Conservation (phyloP, 148 eudicot genomes). For the Cornus kousa region DNA sequence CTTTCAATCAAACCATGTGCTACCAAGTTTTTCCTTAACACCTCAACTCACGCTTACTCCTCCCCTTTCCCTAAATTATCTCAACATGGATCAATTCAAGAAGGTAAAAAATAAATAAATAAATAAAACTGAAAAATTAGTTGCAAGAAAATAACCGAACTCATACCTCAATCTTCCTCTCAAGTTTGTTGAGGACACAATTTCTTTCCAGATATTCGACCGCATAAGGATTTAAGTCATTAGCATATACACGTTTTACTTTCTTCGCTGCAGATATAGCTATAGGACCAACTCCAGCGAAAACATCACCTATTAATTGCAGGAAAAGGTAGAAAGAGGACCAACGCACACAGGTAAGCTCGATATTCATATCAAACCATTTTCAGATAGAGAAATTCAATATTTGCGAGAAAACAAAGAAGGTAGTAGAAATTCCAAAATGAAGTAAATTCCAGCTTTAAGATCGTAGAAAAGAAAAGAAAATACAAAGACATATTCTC, state of each 20-base stretch:
- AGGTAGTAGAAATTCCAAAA: not conserved
- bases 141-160: slow-evolving; percentile 1
- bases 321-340: not conserved
- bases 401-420: not conserved
- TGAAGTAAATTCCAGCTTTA: not conserved
- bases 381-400: not conserved
- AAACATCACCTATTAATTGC: slow-evolving; percentile 73
- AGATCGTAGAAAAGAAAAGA: not conserved
- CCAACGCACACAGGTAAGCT: not conserved
- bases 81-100: not conserved
- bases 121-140: not conserved
- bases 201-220: slow-evolving; percentile 85
- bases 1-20: not conserved
- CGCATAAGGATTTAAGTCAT: slow-evolving; percentile 86
- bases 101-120: not conserved
- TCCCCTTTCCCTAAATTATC: not conserved
- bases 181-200: slow-evolving; percentile 76
- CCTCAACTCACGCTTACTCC: not conserved
- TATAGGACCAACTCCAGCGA: slow-evolving; percentile 96
- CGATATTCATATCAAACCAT: not conserved
- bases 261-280: slow-evolving; percentile 93
- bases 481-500: not conserved
- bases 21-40: not conserved
- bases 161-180: slow-evolving; percentile 81
- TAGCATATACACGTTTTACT: slow-evolving; percentile 87